Evolutionary conservation across 495 filamentous ascomycete genomes (phyloP).

Genomic region (Trichoderma orchidacearum): DNA sequence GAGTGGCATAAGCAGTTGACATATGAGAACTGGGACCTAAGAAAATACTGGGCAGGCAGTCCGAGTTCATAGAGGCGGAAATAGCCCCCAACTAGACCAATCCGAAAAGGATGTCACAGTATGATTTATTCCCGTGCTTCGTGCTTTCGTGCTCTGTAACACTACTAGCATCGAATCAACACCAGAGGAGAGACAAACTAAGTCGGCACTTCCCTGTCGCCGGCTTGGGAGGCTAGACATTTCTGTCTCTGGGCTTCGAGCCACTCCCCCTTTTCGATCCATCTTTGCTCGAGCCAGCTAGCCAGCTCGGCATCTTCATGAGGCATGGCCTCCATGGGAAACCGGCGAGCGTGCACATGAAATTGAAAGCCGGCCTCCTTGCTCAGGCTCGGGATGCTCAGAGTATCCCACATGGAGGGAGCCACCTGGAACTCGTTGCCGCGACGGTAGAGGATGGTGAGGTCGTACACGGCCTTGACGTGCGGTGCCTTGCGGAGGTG

Average conservation of each 20-base stretch:
- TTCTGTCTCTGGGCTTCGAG: constrained; percentile 23
- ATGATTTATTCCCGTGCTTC: too few relatives aligned
- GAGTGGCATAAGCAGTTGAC: too few relatives aligned
- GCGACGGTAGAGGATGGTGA: constrained; percentile 40
- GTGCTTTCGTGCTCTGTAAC: too few relatives aligned
- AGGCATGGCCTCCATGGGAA: constrained; percentile 30
- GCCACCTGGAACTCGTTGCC: constrained; percentile 29
- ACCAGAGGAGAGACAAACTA: too few relatives aligned
- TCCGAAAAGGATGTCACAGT: too few relatives aligned
- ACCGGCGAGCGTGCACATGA: constrained; percentile 35
- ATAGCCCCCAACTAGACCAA: too few relatives aligned
- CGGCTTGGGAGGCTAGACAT: not conserved
- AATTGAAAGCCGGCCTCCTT: constrained; percentile 26
- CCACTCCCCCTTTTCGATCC: constrained; percentile 39
- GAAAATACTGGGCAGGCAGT: too few relatives aligned
- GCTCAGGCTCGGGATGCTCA: constrained; percentile 24
- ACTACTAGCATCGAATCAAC: too few relatives aligned
- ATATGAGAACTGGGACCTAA: too few relatives aligned
- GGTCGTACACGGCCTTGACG: constrained; percentile 43
- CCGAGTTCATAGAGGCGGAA: too few relatives aligned
- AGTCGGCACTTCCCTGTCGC: not conserved
- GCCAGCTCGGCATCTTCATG: constrained; percentile 27
- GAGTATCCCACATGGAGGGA: constrained; percentile 37
- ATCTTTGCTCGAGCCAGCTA: constrained; percentile 39
- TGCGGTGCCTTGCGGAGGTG: constrained; percentile 35